Conservation (phyloP, 2,329 filamentous ascomycete genomes). For the Cyanodermella asteris region DNA sequence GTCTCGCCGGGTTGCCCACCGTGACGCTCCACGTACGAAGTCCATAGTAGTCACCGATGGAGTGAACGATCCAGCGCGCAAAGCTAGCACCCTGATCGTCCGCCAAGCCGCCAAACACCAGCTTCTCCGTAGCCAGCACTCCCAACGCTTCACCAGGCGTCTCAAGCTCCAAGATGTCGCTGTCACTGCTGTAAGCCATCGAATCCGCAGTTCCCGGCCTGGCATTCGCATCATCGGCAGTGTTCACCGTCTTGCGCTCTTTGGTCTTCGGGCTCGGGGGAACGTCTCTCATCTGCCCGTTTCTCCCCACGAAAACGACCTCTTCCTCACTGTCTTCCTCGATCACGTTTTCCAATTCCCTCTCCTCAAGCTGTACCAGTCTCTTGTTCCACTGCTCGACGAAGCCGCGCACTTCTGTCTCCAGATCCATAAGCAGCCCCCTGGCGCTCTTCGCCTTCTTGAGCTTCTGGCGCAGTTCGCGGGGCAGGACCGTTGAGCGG, state of each 20-base stretch:
- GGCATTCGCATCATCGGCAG: constrained; percentile 12
- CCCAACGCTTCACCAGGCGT: too few species aligned
- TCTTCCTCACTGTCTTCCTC: constrained; percentile 41
- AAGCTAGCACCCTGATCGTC: constrained; percentile 60
- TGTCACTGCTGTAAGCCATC: too few species aligned
- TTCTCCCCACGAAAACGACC: constrained; percentile 68
- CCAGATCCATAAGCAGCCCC: constrained; percentile 59
- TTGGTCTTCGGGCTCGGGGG: constrained; percentile 27
- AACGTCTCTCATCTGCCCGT: constrained; percentile 40
- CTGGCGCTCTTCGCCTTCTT: constrained; percentile 64
- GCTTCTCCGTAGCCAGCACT: constrained; percentile 38
- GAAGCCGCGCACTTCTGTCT: constrained; percentile 63
- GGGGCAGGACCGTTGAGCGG: constrained; percentile 47
- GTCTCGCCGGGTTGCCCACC: constrained; percentile 43
- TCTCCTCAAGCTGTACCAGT: too few species aligned
- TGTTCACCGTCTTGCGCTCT: constrained; percentile 26
- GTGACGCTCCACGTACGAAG: constrained; percentile 65
- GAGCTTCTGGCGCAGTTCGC: constrained; percentile 56
- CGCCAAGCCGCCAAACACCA: constrained; percentile 62
- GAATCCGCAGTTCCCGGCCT: too few species aligned
- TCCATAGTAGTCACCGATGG: constrained; percentile 81
- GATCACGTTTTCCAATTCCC: constrained; percentile 22
- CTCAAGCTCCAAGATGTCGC: too few species aligned
- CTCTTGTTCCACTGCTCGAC: constrained; percentile 42
- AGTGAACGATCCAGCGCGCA: constrained; percentile 82